phyloP scores from a whole-genome alignment of 768 basidiomycete genomes.

The Boletus coccyginus region DNA sequence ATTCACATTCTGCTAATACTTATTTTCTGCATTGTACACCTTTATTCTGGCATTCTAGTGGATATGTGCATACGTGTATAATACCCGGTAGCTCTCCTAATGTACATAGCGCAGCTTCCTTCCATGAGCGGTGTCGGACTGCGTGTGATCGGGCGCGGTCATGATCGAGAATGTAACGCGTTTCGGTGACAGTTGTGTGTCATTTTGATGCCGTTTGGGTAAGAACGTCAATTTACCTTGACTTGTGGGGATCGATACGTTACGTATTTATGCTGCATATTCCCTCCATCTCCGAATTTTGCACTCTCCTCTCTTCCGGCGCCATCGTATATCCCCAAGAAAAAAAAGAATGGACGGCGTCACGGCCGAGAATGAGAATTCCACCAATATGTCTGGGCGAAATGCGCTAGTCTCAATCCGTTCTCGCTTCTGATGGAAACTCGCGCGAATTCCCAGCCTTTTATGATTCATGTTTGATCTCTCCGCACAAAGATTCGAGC shows the following conservation, averaged over 20 bases:
- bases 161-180: conserved; percentile 16
- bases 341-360: conserved; percentile 8
- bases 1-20: conserved; percentile 33
- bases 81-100: conserved; percentile 30
- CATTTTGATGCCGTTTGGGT: conserved; percentile 32
- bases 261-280: conserved; percentile 23
- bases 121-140: background rate
- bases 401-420: conserved; percentile 12
- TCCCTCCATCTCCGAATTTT: conserved; percentile 12
- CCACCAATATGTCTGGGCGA: background rate
- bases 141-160: conserved; percentile 5
- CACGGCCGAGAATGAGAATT: conserved; percentile 1
- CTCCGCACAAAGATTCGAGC: background rate
- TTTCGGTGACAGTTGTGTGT: conserved; percentile 20
- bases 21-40: conserved; percentile 33
- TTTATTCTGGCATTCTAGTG: conserved; percentile 36
- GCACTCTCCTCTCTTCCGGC: conserved; percentile 11
- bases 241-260: conserved; percentile 25
- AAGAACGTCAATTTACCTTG: conserved; percentile 30
- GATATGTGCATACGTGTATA: conserved; percentile 40
- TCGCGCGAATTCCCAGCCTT: conserved; percentile 8
- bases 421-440: conserved; percentile 33
- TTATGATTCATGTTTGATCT: conserved; percentile 7
- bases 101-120: conserved; percentile 29
- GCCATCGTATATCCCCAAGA: conserved; percentile 4